phyloP scores from a whole-genome alignment of 2,329 filamentous ascomycete genomes.

The Geosmithia flava region DNA sequence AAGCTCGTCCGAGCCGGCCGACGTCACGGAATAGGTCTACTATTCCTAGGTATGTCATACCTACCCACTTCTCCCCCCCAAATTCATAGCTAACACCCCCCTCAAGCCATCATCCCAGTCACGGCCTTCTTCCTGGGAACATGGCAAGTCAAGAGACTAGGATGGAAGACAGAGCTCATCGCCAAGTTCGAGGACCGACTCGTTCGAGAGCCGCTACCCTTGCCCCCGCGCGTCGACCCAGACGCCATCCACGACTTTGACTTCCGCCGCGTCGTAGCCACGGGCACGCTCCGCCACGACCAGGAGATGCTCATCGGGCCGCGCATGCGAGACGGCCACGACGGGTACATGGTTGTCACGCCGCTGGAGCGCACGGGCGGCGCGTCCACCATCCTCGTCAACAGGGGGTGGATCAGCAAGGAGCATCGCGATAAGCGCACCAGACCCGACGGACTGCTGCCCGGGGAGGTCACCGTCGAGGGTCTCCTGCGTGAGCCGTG shows the following conservation, averaged over 20 bases:
- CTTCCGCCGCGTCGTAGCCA: constrained; percentile 70
- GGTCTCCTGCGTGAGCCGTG: constrained; percentile 79
- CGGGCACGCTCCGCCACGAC: constrained; percentile 68
- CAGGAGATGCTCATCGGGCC: constrained; percentile 95
- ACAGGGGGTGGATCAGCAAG: constrained; percentile 85
- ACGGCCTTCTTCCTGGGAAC: constrained; percentile 84
- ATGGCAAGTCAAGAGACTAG: constrained; percentile 89
- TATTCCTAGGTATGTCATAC: constrained; percentile 52
- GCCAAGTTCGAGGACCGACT: constrained; percentile 88
- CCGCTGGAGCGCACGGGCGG: constrained; percentile 63
- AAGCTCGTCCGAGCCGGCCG: constrained; percentile 64
- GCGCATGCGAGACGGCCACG: constrained; percentile 74
- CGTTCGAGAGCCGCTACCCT: constrained; percentile 69
- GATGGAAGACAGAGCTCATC: constrained; percentile 88
- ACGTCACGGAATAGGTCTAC: constrained; percentile 65
- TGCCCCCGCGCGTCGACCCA: constrained; percentile 75
- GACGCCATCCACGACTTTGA: constrained; percentile 80
- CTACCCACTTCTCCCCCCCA: not conserved
- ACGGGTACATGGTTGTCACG: constrained; percentile 86
- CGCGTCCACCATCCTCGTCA: constrained; percentile 65
- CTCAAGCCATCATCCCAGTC: constrained; percentile 64
- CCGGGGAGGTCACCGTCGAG: constrained; percentile 64
- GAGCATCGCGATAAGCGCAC: constrained; percentile 54
- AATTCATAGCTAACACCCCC: not conserved
- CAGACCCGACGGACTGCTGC: constrained; percentile 52